A percentile compares a stretch with the other conserved stretches of the same genome.
Evolutionary conservation across 2,329 filamentous ascomycete genomes (phyloP).

Genomic region (Colletotrichum paranaense): DNA sequence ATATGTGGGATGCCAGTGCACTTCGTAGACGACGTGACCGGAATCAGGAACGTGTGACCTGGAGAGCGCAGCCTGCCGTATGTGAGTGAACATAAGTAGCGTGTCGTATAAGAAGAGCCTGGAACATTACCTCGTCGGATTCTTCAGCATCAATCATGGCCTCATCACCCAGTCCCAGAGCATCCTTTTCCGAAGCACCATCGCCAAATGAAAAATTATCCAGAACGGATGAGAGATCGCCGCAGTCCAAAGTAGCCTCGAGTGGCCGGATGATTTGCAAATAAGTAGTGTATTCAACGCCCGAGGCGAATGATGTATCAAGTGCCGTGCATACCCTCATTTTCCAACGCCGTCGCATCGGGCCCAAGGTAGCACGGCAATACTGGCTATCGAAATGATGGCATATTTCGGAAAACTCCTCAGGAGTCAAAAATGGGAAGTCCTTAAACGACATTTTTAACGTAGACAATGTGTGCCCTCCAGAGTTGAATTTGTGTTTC

Average conservation of each 20-base stretch:
- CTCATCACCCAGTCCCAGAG: conserved; percentile 48
- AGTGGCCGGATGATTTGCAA: conserved; percentile 68
- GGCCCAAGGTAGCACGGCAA: conserved; percentile 67
- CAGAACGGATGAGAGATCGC: conserved; percentile 59
- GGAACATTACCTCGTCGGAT: conserved; percentile 57
- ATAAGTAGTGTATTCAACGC: conserved; percentile 61
- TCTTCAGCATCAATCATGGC: conserved; percentile 64
- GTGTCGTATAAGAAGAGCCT: conserved; percentile 6
- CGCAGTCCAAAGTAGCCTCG: conserved; percentile 54
- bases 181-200: conserved; percentile 19
- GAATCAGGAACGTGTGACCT: conserved; percentile 46
- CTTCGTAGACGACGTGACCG: conserved; percentile 74
- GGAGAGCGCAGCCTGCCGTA: conserved; percentile 53
- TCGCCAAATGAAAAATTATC: conserved; percentile 57
- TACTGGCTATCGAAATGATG: conserved; percentile 70
- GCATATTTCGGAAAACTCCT: conserved; percentile 75
- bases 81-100: not conserved
- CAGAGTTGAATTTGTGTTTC: not conserved
- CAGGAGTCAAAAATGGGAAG: conserved; percentile 70
- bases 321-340: conserved; percentile 64
- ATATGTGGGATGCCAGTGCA: conserved; percentile 81
- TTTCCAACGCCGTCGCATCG: conserved; percentile 65
- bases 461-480: not conserved
- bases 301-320: conserved; percentile 54
- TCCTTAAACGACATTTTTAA: conserved; percentile 49